Base-by-base conservation (phyloP, 306 rosid genomes). In the Acacia crassicarpa region DNA sequence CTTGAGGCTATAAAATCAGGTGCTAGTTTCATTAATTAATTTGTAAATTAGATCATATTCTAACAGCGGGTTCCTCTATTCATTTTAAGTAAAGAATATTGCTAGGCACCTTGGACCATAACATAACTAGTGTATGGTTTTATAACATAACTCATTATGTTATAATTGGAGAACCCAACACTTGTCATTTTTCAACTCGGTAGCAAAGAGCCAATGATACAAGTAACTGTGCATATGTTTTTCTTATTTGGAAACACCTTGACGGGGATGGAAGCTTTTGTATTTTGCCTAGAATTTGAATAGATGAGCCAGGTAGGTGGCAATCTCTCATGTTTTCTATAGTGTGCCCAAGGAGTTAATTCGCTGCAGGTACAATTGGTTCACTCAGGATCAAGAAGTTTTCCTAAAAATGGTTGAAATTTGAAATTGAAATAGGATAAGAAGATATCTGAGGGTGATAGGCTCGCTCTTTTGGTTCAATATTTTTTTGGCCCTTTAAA, bases 401-500 rank as follows among this genome's bases (percentile, higher is more conserved):
- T 4, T 9, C 13, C 23, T 38, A 9, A 14, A 67, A 54, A 6
- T 4, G 17, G 56, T 63, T 77, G 46, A 77, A 77, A 48, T 58
- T 33, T 49, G 40, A 77, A 66, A 41, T 32, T 38, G 19, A 53
- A 78, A 33, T 61, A 65, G 45, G 73, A 45, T 30, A 46, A 51
- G n/a, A 46, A 20, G 49, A 12, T 54, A 3, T 66, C 6, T 44
- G 27, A 38, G 9, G 51, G 51, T 53, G 35, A 51, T 15, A 49
- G 67, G 23, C 27, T 45, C 53, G 75, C 73, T 78, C 43, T 67
- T 54, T 79, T 40, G 43, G 68, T 56, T 27, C 45, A 69, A 67
- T 15, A 49, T 20, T 43, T 33, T 14, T 72, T 59, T 45, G 41
- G 61, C 2, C 27, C 20, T 72, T n/a, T 45, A 48, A 40, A 32